A percentile compares a stretch with the other conserved stretches of the same genome.
These are phyloP conservation scores for Asterionellopsis glacialis DNA, from an alignment of 108 stramenopile species.

Conservation along the genomic window DNA sequence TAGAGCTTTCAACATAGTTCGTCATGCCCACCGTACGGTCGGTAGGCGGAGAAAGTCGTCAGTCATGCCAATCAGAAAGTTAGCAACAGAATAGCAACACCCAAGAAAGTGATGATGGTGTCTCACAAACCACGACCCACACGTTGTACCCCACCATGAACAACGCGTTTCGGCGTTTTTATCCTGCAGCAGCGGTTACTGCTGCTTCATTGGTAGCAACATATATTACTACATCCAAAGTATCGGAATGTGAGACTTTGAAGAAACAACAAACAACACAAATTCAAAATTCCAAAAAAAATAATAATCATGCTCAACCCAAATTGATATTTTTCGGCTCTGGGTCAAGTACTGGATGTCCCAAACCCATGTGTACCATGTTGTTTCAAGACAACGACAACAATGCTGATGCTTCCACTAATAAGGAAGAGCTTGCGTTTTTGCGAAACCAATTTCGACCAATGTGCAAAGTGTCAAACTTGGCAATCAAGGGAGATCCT, in stretches of 20 bases:
- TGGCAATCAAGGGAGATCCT: conserved; percentile 69
- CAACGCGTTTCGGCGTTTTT: background rate
- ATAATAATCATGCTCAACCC: conserved; percentile 1
- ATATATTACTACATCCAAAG: background rate
- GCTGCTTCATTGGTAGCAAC: background rate
- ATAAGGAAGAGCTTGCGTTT: background rate
- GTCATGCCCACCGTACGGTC: too few species aligned
- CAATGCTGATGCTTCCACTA: conserved; percentile 3
- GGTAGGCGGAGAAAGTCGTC: too few species aligned
- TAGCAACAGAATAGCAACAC: too few species aligned
- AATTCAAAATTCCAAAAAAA: background rate
- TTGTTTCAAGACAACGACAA: conserved; percentile 35
- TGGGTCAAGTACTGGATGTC: conserved; percentile 83
- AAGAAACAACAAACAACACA: background rate
- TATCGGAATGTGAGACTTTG: background rate
- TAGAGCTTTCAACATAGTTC: too few species aligned
- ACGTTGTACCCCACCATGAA: conserved; percentile 2
- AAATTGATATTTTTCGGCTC: conserved; percentile 64
- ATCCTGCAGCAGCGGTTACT: background rate
- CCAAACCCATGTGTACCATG: conserved; percentile 62
- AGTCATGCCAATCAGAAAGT: too few species aligned
- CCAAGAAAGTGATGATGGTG: too few species aligned
- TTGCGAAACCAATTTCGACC: conserved; percentile 11
- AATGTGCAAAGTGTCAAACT: conserved; percentile 45
- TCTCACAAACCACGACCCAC: too few species aligned